Evolutionary conservation across 441 rosid species (phyloP), one percentile per base, ranked within the genome.

Genomic region (Euphorbia schlechtendalii): DNA sequence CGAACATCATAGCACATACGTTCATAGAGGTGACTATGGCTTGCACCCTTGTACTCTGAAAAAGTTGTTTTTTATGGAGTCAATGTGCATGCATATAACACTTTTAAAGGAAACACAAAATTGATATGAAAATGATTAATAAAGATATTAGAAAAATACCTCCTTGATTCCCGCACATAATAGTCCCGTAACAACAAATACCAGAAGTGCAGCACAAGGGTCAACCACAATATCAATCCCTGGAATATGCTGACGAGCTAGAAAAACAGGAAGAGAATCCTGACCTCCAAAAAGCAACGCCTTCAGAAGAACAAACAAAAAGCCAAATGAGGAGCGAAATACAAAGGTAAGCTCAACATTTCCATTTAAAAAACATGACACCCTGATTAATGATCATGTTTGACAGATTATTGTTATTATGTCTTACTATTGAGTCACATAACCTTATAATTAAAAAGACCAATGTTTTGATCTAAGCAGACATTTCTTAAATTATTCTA

Each of bases 161-260:
- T 94, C 99, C 83, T 94, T 94, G 70, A 94, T 89, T 76, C 99
- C 99, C 51, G 84, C 77, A 55, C 99, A 90, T 83, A 94, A 75
- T 53, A 94, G 90, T 73, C 96, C 97, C 54, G 96, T 86, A 48
- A 87, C 96, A 48, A 87, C n/a, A 65, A 87, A 73, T 40, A 94
- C 97, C 43, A 94, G 78, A 73, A 87, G 17, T 55, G 94, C 85
- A 69, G 96, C 99, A 81, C 94, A 89, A 10, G 99, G 99, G 65
- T 94, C 99, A 25, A 94, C 91, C 71, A 82, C 82, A 71, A 94
- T 43, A 65, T 82, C 94, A 61, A 94, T 82, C 34, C 88, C 86
- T 18, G 96, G 96, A 74, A 94, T 87, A n/a, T 81, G 79, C 18
- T 89, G 97, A 41, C 96, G 97, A 5, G 93, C 89, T 46, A 94